phyloP scores from a whole-genome alignment of 192 early-diverging fungal genomes.

The Coemansia sp. region DNA sequence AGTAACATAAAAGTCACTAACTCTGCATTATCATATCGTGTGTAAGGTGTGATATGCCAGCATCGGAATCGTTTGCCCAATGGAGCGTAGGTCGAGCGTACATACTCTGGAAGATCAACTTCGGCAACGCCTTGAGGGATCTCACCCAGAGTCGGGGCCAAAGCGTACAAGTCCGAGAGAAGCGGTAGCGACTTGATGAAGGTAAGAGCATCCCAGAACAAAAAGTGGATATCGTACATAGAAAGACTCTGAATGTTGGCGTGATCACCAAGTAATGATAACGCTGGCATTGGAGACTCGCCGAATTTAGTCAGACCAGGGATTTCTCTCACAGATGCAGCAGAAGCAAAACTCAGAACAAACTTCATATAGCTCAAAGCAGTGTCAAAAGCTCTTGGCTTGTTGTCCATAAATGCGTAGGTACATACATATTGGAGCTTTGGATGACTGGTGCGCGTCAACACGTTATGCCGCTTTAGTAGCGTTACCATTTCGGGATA shows the following conservation, averaged over 20 bases:
- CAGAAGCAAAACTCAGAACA: neutral
- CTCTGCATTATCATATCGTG: neutral
- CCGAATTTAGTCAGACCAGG: too few relatives aligned
- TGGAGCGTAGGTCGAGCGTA: neutral
- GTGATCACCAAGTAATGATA: neutral
- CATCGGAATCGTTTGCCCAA: neutral
- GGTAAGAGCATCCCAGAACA: neutral
- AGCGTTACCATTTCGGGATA: neutral
- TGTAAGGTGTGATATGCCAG: neutral
- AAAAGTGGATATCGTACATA: neutral
- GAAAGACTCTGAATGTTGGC: neutral
- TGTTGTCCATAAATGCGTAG: too few relatives aligned
- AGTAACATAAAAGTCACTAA: neutral
- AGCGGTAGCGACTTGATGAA: neutral
- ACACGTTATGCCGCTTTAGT: constrained; percentile 3
- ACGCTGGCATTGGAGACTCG: too few relatives aligned
- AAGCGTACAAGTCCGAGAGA: neutral
- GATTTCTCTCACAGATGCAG: neutral
- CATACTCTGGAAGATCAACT: neutral
- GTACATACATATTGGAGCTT: too few relatives aligned
- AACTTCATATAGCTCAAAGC: too few relatives aligned
- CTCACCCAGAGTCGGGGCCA: neutral
- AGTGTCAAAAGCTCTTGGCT: too few relatives aligned
- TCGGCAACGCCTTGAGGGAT: neutral
- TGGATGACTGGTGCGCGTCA: neutral